A percentile compares a stretch with the other conserved stretches of the same genome.
phyloP scores from a whole-genome alignment of 2,329 filamentous ascomycete species.

The Clonostachys sp. region DNA sequence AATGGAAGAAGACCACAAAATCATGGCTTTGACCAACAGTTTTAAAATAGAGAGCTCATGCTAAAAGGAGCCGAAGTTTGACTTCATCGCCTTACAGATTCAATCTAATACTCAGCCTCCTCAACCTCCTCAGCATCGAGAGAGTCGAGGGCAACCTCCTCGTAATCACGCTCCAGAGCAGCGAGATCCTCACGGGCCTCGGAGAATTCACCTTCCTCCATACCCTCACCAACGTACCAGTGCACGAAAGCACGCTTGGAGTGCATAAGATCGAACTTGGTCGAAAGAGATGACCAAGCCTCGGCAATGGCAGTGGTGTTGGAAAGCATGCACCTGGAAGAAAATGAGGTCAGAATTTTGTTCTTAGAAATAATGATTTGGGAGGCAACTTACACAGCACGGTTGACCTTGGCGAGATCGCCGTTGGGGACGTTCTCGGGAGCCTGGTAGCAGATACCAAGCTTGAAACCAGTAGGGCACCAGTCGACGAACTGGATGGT shows the following conservation, averaged over 20 bases:
- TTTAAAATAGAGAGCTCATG: no score
- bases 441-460: constrained; percentile 99
- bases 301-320: constrained; percentile 99
- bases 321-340: constrained; percentile 84
- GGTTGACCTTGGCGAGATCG: constrained; percentile 95
- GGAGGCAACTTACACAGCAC: constrained; percentile 76
- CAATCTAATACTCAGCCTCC: constrained; percentile 84
- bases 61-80: no score
- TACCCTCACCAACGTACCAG: constrained; percentile 99
- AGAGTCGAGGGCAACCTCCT: constrained; percentile 95
- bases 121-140: constrained; percentile 82
- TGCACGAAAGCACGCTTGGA: constrained; percentile 99
- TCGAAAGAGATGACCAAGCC: constrained; percentile 92
- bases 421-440: constrained; percentile 94
- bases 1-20: no score
- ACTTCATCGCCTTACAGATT: neutral
- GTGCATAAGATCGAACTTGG: constrained; percentile 99
- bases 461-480: constrained; percentile 99
- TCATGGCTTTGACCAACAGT: no score
- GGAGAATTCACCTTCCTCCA: constrained; percentile 99
- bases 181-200: constrained; percentile 98
- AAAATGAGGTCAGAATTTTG: neutral
- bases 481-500: constrained; percentile 99
- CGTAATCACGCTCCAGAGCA: constrained; percentile 96
- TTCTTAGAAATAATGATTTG: neutral